Evolutionary conservation across 305 asterid genomes (phyloP), one percentile per base, ranked within the genome.

Genomic region (Fraxinus floribunda): DNA sequence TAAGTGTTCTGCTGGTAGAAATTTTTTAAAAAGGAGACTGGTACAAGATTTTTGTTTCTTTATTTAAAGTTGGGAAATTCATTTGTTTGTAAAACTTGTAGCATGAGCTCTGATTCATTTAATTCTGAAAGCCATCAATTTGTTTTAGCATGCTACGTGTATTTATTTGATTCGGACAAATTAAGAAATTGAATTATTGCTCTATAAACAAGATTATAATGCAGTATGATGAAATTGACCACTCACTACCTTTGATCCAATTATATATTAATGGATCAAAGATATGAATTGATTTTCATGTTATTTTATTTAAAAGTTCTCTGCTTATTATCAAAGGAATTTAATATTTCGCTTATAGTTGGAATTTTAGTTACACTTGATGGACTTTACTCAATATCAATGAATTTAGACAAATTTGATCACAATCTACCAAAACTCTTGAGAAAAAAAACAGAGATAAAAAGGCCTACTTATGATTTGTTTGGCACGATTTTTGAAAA

Each of bases 1-100:
- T 81, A 84, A 86, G 81, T 76, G 84, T 74, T 79, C 66, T 81
- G 84, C 83, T 49, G n/a, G 41, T 79, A 62, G 77, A 78, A 26
- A 20, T 77, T 32, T 29, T 74, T 39, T 75, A 77, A 84, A 73
- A 82, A 73, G n/a, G 13, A 20, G 0, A 57, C 26, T 7, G 68
- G 68, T 57, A 57, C 68, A 18, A 57, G 13, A 57, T 18, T 57
- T 57, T 57, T 64, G 35, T 64, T 24, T 62, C 32, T 62, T 9
- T 8, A 24, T 62, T 16, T 64, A 6, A 71, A 29, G 38, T 71
- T 32, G 26, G 76, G 22, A 16, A 32, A 10, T 15, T 71, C 76
- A 32, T 71, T 71, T 32, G 18, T 26, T 68, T 13, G 36, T 49
- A 49, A 49, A 49, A 49, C 4, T 49, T 49, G 64, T 55, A 55